Percentiles rank a stretch among this genome's conserved stretches.
Evolutionary conservation across 2,329 filamentous ascomycete genomes (phyloP).

Genomic region (Hypoxylon sp.): DNA sequence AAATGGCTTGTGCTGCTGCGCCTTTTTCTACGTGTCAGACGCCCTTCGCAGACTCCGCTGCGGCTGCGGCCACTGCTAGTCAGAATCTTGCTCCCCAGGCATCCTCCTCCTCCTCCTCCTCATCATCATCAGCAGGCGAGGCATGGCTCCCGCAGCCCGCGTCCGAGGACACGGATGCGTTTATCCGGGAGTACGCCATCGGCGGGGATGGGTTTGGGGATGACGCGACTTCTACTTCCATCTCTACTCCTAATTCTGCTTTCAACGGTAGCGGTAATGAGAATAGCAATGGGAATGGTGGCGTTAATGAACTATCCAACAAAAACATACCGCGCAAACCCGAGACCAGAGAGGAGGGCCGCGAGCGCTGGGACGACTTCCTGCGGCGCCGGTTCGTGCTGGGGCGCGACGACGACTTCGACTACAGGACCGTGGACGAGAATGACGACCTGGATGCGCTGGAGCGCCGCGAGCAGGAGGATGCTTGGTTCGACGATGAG

Average conservation of each 20-base stretch:
- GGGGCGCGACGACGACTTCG: conserved; percentile 80
- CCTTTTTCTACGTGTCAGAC: no score
- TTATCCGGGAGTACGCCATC: conserved; percentile 37
- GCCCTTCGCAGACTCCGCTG: no score
- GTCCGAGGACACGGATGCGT: conserved; percentile 32
- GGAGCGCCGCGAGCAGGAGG: conserved; percentile 69
- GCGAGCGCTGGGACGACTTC: conserved; percentile 73
- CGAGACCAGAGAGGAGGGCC: conserved; percentile 70
- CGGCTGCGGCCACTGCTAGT: no score
- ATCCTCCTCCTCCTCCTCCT: conserved; percentile 1
- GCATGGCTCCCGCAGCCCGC: conserved; percentile 30
- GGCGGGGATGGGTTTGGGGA: conserved; percentile 58
- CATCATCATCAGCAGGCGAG: background rate
- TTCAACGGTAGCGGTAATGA: conserved; percentile 71
- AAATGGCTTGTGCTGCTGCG: no score
- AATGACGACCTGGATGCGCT: conserved; percentile 75
- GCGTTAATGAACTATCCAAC: no score
- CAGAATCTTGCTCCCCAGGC: no score
- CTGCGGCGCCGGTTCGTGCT: conserved; percentile 78
- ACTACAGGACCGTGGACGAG: conserved; percentile 75
- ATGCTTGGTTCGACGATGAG: conserved; percentile 83
- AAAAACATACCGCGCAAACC: conserved; percentile 28
- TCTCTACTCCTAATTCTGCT: no score
- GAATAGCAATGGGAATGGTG: conserved; percentile 74
- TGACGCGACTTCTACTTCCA: no score